These are phyloP conservation scores for Lentinula aciculospora DNA, from an alignment of 768 basidiomycete genomes.

Conservation along the genomic window DNA sequence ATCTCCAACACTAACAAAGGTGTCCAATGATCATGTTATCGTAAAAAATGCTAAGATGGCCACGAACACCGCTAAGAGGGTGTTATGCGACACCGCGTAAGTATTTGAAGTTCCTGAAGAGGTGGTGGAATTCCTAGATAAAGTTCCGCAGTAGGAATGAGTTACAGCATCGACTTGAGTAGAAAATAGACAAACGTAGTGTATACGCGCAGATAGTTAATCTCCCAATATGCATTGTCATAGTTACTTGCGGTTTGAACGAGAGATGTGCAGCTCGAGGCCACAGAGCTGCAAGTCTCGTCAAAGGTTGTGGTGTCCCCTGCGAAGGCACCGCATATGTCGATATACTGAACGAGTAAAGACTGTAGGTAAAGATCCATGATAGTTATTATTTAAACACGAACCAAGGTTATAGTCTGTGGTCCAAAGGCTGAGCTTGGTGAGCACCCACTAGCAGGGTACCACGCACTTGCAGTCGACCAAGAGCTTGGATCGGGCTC, in stretches of 20 bases:
- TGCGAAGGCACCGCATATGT: conserved; percentile 2
- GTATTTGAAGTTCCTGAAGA: neutral
- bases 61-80: neutral
- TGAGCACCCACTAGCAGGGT: neutral
- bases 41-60: neutral
- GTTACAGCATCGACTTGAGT: neutral
- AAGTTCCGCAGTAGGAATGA: neutral
- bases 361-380: no score
- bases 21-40: neutral
- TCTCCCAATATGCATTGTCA: conserved; percentile 33
- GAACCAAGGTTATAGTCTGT: neutral
- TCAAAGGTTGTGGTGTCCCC: neutral
- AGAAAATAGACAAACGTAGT: conserved; percentile 7
- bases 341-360: neutral
- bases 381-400: neutral
- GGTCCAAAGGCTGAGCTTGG: neutral
- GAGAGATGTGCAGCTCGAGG: conserved; percentile 23
- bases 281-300: neutral
- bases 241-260: conserved; percentile 23
- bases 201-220: conserved; percentile 32
- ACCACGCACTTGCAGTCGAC: neutral
- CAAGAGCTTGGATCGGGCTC: conserved; percentile 2
- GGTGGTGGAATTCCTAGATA: neutral
- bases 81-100: neutral
- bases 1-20: neutral